Percentiles rank a stretch among this genome's conserved stretches.
These are phyloP conservation scores for Penicillium sp. DNA, from an alignment of 2,329 filamentous ascomycete species.

Conservation along the genomic window DNA sequence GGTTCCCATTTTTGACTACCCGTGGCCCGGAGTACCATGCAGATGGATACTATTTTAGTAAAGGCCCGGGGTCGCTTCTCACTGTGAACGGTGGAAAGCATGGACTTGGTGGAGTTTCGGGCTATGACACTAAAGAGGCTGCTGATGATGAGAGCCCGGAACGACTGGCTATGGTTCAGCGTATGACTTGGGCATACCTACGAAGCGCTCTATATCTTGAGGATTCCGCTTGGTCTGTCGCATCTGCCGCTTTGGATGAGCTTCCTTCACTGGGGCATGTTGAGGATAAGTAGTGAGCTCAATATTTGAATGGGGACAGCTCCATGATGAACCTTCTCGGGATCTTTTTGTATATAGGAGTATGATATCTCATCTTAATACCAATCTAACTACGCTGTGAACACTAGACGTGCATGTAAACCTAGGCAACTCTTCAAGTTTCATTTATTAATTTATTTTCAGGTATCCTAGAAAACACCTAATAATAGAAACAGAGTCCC, in stretches of 20 bases:
- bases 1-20: slow-evolving; percentile 39
- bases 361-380: too few relatives aligned
- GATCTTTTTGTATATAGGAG: neutral
- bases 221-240: slow-evolving; percentile 25
- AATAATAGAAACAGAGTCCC: too few relatives aligned
- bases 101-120: slow-evolving; percentile 48
- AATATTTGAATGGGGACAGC: neutral
- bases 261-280: neutral
- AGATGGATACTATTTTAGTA: slow-evolving; percentile 43
- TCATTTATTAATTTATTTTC: too few relatives aligned
- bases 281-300: neutral
- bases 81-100: slow-evolving; percentile 45
- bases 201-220: slow-evolving; percentile 44
- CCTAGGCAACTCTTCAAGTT: too few relatives aligned
- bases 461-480: too few relatives aligned
- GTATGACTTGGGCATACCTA: slow-evolving; percentile 50
- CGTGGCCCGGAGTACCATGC: slow-evolving; percentile 50
- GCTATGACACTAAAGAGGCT: slow-evolving; percentile 69
- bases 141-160: slow-evolving; percentile 99
- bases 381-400: neutral
- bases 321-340: too few relatives aligned
- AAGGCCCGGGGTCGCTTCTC: slow-evolving; percentile 46
- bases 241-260: neutral
- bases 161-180: slow-evolving; percentile 46
- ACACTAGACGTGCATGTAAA: too few relatives aligned